These are phyloP conservation scores for Sporothrix luriei DNA, from an alignment of 2,329 filamentous ascomycete species.

Conservation along the genomic window DNA sequence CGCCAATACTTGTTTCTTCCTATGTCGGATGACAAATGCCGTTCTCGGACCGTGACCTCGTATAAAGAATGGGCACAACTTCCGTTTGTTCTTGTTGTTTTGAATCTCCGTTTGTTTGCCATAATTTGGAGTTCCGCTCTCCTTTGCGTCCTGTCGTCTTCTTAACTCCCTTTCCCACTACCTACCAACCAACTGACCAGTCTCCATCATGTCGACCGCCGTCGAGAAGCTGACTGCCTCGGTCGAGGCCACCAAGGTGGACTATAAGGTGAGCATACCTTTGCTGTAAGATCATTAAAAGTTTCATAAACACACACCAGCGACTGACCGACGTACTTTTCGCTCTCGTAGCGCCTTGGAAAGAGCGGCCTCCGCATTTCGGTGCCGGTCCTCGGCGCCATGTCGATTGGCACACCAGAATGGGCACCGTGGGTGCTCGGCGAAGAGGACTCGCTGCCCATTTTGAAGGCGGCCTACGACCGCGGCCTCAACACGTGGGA, in stretches of 20 bases:
- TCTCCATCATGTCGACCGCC: constrained; percentile 18
- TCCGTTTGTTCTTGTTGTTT: neutral
- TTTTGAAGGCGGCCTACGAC: constrained; percentile 65
- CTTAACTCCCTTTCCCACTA: neutral
- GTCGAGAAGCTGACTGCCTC: constrained; percentile 18
- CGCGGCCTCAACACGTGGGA: constrained; percentile 61
- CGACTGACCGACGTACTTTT: neutral
- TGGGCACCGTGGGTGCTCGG: constrained; percentile 55
- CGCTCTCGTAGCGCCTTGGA: constrained; percentile 45
- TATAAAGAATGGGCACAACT: neutral
- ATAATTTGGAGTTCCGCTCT: neutral
- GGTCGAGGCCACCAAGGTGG: constrained; percentile 29
- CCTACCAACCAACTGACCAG: neutral
- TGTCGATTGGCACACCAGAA: constrained; percentile 52
- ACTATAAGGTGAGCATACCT: constrained; percentile 24
- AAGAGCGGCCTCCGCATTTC: constrained; percentile 59
- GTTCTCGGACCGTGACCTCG: neutral
- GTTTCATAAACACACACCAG: neutral
- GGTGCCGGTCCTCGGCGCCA: constrained; percentile 56
- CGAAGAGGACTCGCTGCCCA: constrained; percentile 50
- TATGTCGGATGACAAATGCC: constrained; percentile 15
- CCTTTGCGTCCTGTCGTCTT: neutral
- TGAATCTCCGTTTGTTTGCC: neutral
- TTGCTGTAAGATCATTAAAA: neutral
- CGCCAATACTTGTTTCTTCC: no score